Percentiles rank a stretch among this genome's conserved stretches.
These are phyloP conservation scores for Dioscorea zingiberensis DNA, from an alignment of 106 monocot genomes.

Conservation along the genomic window DNA sequence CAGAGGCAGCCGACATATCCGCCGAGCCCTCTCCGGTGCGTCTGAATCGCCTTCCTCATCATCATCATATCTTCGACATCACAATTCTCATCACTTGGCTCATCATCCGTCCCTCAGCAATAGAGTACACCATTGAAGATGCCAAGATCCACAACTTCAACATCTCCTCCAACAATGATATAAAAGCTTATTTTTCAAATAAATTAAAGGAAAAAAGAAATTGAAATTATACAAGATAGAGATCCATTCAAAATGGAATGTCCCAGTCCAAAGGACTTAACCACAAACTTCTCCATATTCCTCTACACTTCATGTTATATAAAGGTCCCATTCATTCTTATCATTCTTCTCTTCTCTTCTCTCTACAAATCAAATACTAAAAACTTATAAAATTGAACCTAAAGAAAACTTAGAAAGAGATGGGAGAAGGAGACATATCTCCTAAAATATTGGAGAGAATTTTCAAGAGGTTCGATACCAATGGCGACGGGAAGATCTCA, in stretches of 20 bases:
- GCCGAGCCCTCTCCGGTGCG: conserved; percentile 14
- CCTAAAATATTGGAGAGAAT: conserved; percentile 57
- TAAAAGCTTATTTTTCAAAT: too few relatives aligned
- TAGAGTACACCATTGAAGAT: conserved; percentile 56
- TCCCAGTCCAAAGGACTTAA: background rate
- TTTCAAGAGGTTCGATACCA: conserved; percentile 68
- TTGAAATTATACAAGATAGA: too few relatives aligned
- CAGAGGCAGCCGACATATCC: too few relatives aligned
- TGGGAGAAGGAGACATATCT: conserved; percentile 3
- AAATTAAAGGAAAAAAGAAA: too few relatives aligned
- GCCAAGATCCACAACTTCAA: conserved; percentile 52
- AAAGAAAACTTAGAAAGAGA: background rate
- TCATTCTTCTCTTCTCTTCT: too few relatives aligned
- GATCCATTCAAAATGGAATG: background rate
- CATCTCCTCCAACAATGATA: conserved; percentile 21
- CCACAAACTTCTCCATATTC: background rate
- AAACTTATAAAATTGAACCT: background rate
- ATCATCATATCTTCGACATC: conserved; percentile 39
- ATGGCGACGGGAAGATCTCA: conserved; percentile 77
- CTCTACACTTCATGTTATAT: background rate
- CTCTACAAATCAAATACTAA: background rate
- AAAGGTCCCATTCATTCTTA: background rate
- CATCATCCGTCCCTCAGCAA: conserved; percentile 37
- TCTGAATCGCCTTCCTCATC: conserved; percentile 22
- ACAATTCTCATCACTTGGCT: conserved; percentile 56